Percentiles rank a stretch among this genome's conserved stretches.
Evolutionary conservation across 139 green algal species (phyloP).

Genomic region (Chlamydomonas applanata): DNA sequence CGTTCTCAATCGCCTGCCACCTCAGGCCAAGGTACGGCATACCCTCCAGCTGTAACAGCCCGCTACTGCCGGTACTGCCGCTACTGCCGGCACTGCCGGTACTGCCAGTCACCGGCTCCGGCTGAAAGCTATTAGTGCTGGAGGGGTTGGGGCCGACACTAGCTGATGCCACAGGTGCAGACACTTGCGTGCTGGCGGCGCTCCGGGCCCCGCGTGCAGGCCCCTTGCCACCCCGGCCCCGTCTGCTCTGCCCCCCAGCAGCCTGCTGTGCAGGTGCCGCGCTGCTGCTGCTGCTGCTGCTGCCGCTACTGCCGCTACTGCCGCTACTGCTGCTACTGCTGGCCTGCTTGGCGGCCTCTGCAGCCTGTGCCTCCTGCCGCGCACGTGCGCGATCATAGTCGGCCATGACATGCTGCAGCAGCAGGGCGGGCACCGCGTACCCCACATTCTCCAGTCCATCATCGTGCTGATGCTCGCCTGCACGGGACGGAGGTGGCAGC

Average conservation of each 20-base stretch:
- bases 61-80: background rate
- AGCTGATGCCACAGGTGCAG: no score
- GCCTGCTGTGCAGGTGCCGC: no score
- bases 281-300: no score
- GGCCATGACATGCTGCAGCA: conserved; percentile 80
- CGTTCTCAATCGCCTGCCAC: conserved; percentile 84
- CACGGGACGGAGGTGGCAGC: no score
- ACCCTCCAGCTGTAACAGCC: conserved; percentile 12
- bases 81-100: background rate
- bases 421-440: conserved; percentile 72
- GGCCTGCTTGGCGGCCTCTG: conserved; percentile 4
- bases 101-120: background rate
- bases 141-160: no score
- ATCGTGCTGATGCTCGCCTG: conserved; percentile 11
- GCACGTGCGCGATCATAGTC: conserved; percentile 47
- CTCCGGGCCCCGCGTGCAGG: no score
- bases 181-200: no score
- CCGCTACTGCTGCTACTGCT: conserved; percentile 17
- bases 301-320: background rate
- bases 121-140: background rate
- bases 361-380: background rate
- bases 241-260: no score
- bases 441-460: conserved; percentile 50
- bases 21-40: conserved; percentile 49
- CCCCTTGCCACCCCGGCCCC: no score